Evolutionary conservation across 2,329 filamentous ascomycete species (phyloP).

Genomic region (Verticillium isaacii): DNA sequence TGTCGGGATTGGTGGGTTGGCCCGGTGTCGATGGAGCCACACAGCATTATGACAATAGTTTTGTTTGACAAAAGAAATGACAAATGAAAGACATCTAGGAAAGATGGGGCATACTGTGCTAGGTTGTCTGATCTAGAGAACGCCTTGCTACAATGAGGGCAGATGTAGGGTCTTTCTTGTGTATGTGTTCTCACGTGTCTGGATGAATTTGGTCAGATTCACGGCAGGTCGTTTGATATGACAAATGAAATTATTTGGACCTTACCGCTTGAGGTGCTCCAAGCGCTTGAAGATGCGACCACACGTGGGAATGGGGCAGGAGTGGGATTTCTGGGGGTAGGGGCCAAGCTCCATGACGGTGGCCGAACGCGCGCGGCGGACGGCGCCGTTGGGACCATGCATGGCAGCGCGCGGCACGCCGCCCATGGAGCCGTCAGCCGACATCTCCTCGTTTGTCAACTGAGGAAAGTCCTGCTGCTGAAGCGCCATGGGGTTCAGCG

Average conservation of each 20-base stretch:
- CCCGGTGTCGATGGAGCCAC: constrained; percentile 14
- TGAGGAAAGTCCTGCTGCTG: constrained; percentile 64
- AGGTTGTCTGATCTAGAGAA: constrained; percentile 99
- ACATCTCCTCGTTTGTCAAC: constrained; percentile 57
- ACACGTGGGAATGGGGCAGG: constrained; percentile 97
- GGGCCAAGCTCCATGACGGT: constrained; percentile 96
- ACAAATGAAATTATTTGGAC: constrained; percentile 36
- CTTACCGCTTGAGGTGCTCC: constrained; percentile 98
- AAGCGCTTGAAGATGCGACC: constrained; percentile 97
- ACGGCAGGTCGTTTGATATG: constrained; percentile 29
- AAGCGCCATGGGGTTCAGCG: constrained; percentile 64
- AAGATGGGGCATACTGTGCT: constrained; percentile 71
- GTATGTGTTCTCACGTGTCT: constrained; percentile 99
- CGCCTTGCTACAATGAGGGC: constrained; percentile 96
- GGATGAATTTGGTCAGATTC: constrained; percentile 44
- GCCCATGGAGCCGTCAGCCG: constrained; percentile 54
- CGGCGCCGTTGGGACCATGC: constrained; percentile 68
- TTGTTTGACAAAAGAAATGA: constrained; percentile 18
- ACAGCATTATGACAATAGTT: not conserved
- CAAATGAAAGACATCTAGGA: constrained; percentile 26
- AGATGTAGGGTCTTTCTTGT: constrained; percentile 97
- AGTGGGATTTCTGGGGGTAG: constrained; percentile 96
- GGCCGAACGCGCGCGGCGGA: constrained; percentile 86
- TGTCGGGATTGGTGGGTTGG: constrained; percentile 19
- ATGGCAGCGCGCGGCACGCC: constrained; percentile 58